Conservation (phyloP, 2,329 filamentous ascomycete species). For the Ceratocystis cubensis region DNA sequence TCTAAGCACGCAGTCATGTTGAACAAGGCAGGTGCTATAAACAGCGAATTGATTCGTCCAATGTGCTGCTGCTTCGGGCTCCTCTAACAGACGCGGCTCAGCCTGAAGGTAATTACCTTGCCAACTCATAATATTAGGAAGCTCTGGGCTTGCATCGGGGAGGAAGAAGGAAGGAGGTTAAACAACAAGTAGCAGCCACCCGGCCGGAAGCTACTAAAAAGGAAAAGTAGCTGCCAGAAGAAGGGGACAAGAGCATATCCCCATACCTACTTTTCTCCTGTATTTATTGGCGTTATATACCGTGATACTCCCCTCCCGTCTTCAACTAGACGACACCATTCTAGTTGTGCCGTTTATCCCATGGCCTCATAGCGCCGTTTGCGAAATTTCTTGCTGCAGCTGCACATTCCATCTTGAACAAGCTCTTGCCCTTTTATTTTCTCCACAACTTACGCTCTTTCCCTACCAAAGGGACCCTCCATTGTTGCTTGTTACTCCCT, state of each 20-base stretch:
- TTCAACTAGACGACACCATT: too few relatives aligned
- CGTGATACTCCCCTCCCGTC: background rate
- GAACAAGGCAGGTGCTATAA: background rate
- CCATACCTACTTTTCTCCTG: background rate
- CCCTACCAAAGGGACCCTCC: background rate
- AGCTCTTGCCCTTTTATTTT: background rate
- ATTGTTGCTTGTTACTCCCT: conserved; percentile 1
- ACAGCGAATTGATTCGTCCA: background rate
- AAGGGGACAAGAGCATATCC: background rate
- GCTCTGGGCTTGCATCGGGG: background rate
- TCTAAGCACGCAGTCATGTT: background rate
- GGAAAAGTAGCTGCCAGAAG: background rate
- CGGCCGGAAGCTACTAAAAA: background rate
- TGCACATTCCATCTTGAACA: background rate
- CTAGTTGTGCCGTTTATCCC: too few relatives aligned
- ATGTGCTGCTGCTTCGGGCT: background rate
- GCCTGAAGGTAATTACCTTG: background rate
- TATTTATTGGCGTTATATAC: background rate
- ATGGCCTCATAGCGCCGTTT: too few relatives aligned
- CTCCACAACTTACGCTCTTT: background rate
- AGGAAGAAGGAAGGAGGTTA: background rate
- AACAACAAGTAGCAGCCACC: background rate
- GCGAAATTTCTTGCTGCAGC: background rate
- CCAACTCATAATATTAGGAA: background rate
- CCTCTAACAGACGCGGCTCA: background rate